Conservation (phyloP, 2,329 filamentous ascomycete species). For the Claviceps sp. region DNA sequence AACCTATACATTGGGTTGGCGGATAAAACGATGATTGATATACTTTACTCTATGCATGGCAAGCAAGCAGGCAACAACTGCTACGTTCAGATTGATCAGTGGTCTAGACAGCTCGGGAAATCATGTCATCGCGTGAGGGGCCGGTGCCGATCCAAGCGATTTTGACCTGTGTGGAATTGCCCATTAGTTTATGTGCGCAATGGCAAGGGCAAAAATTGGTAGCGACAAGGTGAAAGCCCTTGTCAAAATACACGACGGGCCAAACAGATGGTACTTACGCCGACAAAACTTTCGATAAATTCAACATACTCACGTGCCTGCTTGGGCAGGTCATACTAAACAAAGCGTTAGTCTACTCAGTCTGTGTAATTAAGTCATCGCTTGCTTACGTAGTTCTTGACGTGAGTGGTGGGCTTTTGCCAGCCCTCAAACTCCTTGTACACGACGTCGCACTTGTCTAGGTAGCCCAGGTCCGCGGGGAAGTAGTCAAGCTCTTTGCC, state of each 20-base stretch:
- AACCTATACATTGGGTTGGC: too few relatives aligned
- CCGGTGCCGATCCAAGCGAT: slow-evolving; percentile 49
- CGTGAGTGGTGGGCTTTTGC: slow-evolving; percentile 48
- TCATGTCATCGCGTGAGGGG: slow-evolving; percentile 51
- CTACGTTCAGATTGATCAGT: background rate
- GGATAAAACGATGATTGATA: background rate
- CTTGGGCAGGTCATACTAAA: slow-evolving; percentile 41
- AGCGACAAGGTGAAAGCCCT: background rate
- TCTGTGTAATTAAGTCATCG: background rate
- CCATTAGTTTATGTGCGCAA: too few relatives aligned
- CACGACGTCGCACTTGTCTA: slow-evolving; percentile 47
- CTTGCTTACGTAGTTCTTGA: slow-evolving; percentile 32
- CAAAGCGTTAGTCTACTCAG: background rate
- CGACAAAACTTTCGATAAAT: slow-evolving; percentile 30
- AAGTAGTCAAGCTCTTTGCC: slow-evolving; percentile 30
- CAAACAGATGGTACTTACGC: background rate
- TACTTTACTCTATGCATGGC: background rate
- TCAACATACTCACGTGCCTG: slow-evolving; percentile 53
- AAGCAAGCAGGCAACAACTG: background rate
- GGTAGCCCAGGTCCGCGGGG: slow-evolving; percentile 45
- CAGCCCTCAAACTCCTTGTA: slow-evolving; percentile 60
- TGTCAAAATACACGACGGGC: background rate
- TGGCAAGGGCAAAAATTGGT: background rate
- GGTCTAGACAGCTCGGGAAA: slow-evolving; percentile 19
- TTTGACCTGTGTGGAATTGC: slow-evolving; percentile 17